These are phyloP conservation scores for Solanum chiquidenum DNA, from an alignment of 257 asterid species.

Conservation along the genomic window DNA sequence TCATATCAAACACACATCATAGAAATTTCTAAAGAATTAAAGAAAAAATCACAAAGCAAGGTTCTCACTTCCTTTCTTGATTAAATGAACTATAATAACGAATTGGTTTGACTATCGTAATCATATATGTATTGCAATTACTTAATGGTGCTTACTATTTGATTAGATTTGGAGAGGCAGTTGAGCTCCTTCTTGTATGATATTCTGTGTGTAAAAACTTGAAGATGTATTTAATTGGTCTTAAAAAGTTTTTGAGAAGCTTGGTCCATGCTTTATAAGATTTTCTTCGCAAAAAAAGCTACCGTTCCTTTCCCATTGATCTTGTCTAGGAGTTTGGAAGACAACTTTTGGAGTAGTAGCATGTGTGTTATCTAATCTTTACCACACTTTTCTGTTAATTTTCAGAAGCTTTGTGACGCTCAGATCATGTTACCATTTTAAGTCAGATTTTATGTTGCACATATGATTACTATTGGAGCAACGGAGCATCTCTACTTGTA, in stretches of 20 bases:
- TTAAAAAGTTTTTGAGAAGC: conserved; percentile 55
- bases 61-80: not conserved
- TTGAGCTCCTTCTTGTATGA: not conserved
- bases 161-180: not conserved
- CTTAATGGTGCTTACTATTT: not conserved
- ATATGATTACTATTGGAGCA: not conserved
- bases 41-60: not conserved
- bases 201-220: not conserved
- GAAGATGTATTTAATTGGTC: conserved; percentile 27
- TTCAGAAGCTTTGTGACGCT: not conserved
- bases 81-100: not conserved
- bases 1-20: not conserved
- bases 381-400: conserved; percentile 18
- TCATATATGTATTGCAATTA: conserved; percentile 35
- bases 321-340: conserved; percentile 91
- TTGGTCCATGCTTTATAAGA: conserved; percentile 94
- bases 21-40: not conserved
- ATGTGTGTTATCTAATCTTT: conserved; percentile 72
- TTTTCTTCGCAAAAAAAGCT: conserved; percentile 88
- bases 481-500: not conserved
- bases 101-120: no score
- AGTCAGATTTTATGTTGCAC: not conserved
- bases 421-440: not conserved
- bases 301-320: conserved; percentile 87
- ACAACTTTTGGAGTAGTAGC: conserved; percentile 96